phyloP scores from a whole-genome alignment of 2,329 filamentous ascomycete genomes.

The Calonectria fujianensis region DNA sequence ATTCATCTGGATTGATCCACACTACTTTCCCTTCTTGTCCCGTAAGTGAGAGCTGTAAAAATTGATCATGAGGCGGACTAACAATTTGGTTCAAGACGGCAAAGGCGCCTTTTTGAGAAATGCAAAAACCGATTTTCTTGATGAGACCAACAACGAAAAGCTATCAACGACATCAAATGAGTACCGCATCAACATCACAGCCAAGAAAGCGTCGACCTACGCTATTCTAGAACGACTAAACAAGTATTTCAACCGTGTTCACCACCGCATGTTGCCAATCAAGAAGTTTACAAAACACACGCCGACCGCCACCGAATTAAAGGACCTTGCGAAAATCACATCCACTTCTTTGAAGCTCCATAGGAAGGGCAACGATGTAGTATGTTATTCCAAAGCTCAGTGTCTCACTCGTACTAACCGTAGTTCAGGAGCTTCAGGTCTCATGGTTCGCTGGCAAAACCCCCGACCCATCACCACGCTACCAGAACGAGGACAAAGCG shows the following conservation, averaged over 20 bases:
- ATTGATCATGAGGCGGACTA: constrained; percentile 3
- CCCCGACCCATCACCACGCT: not conserved
- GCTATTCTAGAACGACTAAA: constrained; percentile 62
- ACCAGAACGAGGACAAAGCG: constrained; percentile 61
- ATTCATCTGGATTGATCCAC: constrained; percentile 61
- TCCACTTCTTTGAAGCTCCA: constrained; percentile 55
- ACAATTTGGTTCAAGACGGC: constrained; percentile 39
- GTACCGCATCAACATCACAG: constrained; percentile 55
- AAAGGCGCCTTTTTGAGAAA: constrained; percentile 52
- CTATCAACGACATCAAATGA: constrained; percentile 49
- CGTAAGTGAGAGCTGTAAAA: constrained; percentile 59
- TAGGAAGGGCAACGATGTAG: constrained; percentile 41
- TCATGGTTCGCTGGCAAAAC: constrained; percentile 64
- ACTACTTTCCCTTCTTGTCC: constrained; percentile 67
- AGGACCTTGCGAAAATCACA: constrained; percentile 59
- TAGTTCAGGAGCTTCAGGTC: constrained; percentile 58
- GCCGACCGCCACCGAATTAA: constrained; percentile 50
- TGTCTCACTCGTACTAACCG: constrained; percentile 35
- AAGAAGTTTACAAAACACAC: constrained; percentile 43
- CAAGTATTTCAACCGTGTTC: constrained; percentile 53
- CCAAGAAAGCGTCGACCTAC: constrained; percentile 55
- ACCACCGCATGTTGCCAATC: constrained; percentile 54
- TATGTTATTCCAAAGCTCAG: constrained; percentile 41
- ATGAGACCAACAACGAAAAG: constrained; percentile 57
- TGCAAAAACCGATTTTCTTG: constrained; percentile 57